Evolutionary conservation across 75 land plant genomes (phyloP).

Genomic region (Pinus tabuliformis): DNA sequence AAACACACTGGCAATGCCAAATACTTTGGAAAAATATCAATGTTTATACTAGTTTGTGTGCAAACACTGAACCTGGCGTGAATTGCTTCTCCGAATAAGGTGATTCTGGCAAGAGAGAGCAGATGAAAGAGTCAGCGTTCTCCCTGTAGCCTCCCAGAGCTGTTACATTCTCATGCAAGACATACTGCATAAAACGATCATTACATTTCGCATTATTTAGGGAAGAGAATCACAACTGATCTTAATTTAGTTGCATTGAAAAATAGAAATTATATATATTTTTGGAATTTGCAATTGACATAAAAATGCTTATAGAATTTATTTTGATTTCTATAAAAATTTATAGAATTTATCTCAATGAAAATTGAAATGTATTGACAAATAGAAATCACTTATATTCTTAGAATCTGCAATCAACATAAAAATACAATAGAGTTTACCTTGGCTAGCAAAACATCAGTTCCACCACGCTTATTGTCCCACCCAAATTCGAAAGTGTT

Average conservation of each 20-base stretch:
- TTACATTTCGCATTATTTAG: neutral
- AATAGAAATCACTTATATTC: too few relatives aligned
- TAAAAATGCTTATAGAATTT: too few relatives aligned
- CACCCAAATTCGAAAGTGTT: slow-evolving; percentile 61
- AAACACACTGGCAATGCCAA: neutral
- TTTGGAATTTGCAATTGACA: too few relatives aligned
- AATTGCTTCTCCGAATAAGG: slow-evolving; percentile 41
- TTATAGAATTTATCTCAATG: too few relatives aligned
- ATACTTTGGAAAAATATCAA: neutral
- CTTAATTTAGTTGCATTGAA: too few relatives aligned
- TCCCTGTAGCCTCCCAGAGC: slow-evolving; percentile 40
- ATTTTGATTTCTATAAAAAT: too few relatives aligned
- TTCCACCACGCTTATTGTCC: slow-evolving; percentile 94
- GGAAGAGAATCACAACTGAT: neutral
- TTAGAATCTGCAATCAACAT: too few relatives aligned
- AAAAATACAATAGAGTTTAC: slow-evolving; percentile 14
- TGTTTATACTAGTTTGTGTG: neutral
- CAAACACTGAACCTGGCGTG: slow-evolving; percentile 19
- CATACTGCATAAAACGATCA: neutral
- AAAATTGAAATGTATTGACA: too few relatives aligned
- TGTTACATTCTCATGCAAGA: slow-evolving; percentile 9
- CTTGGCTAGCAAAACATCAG: slow-evolving; percentile 64
- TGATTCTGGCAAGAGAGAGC: slow-evolving; percentile 53
- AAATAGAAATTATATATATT: too few relatives aligned
- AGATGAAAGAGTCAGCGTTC: slow-evolving; percentile 60